These are phyloP conservation scores for Fusarium foetens DNA, from an alignment of 2,329 filamentous ascomycete genomes.

Conservation along the genomic window DNA sequence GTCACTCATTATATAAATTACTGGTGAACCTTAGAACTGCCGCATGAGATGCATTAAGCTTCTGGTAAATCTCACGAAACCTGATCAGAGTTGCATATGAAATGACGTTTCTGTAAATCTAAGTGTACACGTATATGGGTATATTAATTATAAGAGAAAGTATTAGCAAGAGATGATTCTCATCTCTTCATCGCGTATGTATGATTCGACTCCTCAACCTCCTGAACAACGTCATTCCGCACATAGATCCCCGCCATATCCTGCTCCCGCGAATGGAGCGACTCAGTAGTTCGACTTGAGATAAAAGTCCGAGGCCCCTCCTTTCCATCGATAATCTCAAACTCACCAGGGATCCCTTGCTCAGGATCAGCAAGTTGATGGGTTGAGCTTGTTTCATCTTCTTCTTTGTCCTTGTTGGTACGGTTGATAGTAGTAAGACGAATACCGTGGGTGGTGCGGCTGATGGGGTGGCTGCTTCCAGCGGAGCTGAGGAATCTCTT, in stretches of 20 bases:
- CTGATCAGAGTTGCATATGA: not conserved
- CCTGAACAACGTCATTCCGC: slow-evolving; percentile 31
- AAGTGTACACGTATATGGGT: not conserved
- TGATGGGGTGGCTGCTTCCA: slow-evolving; percentile 39
- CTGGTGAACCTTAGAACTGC: not conserved
- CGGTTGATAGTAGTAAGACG: slow-evolving; percentile 31
- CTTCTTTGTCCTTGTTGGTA: slow-evolving; percentile 36
- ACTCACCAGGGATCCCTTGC: slow-evolving; percentile 21
- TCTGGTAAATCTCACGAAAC: not conserved
- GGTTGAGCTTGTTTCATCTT: slow-evolving; percentile 38
- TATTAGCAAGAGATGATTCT: not conserved
- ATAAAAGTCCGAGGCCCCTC: slow-evolving; percentile 25
- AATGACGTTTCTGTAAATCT: not conserved
- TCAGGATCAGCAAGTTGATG: slow-evolving; percentile 37
- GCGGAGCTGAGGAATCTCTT: slow-evolving; percentile 36
- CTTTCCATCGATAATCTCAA: slow-evolving; percentile 14
- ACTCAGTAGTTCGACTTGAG: slow-evolving; percentile 9
- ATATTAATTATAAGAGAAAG: not conserved
- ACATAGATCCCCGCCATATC: slow-evolving; percentile 27
- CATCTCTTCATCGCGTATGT: slow-evolving; percentile 21
- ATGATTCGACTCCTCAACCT: slow-evolving; percentile 16
- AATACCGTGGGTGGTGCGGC: slow-evolving; percentile 26
- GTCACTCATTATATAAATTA: not conserved
- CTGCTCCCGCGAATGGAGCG: slow-evolving; percentile 12
- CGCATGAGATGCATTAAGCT: not conserved